Evolutionary conservation across 2,329 filamentous ascomycete genomes (phyloP), one percentile per base, ranked within the genome.

Genomic region (Tolypocladium tropicale): DNA sequence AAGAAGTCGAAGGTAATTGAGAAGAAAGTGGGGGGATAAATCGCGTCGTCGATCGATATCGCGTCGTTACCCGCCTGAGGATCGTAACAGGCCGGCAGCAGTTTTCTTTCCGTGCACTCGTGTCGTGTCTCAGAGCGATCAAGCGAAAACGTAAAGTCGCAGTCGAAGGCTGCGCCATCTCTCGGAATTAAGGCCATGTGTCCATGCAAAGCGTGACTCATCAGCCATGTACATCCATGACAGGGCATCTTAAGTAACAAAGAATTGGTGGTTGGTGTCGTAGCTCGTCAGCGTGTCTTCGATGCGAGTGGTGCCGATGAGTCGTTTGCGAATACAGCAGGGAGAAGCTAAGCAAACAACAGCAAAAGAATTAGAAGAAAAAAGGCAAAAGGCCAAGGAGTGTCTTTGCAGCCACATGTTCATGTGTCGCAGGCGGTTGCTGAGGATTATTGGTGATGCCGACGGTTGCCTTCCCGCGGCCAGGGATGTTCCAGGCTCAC

Each of bases 201-300:
- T 68, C 68, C 67, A 68, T 73, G 72, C 69, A 73, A 66, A 66
- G 68, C 67, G 68, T 75, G 67, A 73, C 70, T 75, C 72, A 70
- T 76, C 67, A 74, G 70, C 70, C 72, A 69, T 74, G 68, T 72
- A 68, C 66, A 69, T 69, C 67, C 70, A 61, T 71, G 65, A 67
- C 64, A 63, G 60, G 63, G 65, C 65, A 63, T 70, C 62, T 60
- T 63, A 62, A 63, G 60, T 64, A 68, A 67, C 66, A 65, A 65
- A 62, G 67, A 70, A 68, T 67, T 62, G 63, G 62, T 66, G 61
- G 57, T 49, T 49, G 46, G 28, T 67, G 58, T 73, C 67, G 64
- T 72, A 67, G 68, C 63, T 71, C 71, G 65, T 73, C 71, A 70
- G 63, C 64, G 64, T 63, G 57, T 68, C 65, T 64, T 64, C 57